Evolutionary conservation across 345 rosid species (phyloP).

Genomic region (Stellera chamaejasme): DNA sequence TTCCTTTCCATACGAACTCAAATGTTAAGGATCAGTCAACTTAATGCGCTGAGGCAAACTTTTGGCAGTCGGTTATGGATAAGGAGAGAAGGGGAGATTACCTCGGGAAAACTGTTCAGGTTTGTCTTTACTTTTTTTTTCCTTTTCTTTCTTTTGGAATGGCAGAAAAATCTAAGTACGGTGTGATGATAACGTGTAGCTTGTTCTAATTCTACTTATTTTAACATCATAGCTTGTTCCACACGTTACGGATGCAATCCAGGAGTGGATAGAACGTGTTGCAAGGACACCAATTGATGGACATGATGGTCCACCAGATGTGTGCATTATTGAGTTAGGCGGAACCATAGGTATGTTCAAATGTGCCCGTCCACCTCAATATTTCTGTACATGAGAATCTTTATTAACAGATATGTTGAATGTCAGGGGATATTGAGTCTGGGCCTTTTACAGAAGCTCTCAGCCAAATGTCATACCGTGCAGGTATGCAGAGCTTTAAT

Average conservation of each 20-base stretch:
- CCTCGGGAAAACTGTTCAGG: constrained; percentile 99
- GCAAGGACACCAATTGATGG: constrained; percentile 86
- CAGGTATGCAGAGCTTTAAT: constrained; percentile 38
- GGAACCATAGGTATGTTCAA: constrained; percentile 76
- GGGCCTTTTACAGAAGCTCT: constrained; percentile 98
- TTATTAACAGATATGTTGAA: no score
- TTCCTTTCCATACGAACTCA: neutral
- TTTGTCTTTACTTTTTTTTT: constrained; percentile 5
- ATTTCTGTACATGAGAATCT: no score
- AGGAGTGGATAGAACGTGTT: constrained; percentile 92
- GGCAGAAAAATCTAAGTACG: neutral
- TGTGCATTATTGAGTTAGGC: constrained; percentile 95
- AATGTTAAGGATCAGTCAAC: neutral
- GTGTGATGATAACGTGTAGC: neutral
- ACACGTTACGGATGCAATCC: constrained; percentile 91
- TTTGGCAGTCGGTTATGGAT: constrained; percentile 62
- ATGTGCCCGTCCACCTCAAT: neutral
- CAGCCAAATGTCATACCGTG: constrained; percentile 87
- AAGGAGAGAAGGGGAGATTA: constrained; percentile 93
- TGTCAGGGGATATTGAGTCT: constrained; percentile 91
- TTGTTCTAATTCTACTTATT: constrained; percentile 6
- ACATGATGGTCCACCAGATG: constrained; percentile 82
- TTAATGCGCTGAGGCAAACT: constrained; percentile 4
- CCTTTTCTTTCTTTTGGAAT: neutral
- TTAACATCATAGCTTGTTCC: constrained; percentile 69